Evolutionary conservation across 495 filamentous ascomycete genomes (phyloP).

Genomic region (Penicillium silybi): DNA sequence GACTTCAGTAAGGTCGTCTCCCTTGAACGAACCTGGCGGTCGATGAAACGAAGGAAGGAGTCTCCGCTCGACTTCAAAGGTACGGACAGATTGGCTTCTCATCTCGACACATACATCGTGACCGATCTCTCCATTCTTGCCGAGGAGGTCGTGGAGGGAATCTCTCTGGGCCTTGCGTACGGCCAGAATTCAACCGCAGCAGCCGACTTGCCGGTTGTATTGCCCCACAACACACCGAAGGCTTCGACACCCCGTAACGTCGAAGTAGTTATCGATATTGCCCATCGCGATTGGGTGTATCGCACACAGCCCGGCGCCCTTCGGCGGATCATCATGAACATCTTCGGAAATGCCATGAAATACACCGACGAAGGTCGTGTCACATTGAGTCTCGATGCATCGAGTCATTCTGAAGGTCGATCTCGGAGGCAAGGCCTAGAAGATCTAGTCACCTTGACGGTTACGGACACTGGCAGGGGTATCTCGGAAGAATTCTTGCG

Average conservation of each 20-base stretch:
- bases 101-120: conserved; percentile 46
- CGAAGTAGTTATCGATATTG: conserved; percentile 62
- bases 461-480: conserved; percentile 68
- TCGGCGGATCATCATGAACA: conserved; percentile 73
- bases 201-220: conserved; percentile 23
- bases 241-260: conserved; percentile 29
- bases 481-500: conserved; percentile 69
- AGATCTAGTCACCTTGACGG: conserved; percentile 46
- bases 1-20: conserved; percentile 70
- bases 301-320: conserved; percentile 67
- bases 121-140: conserved; percentile 40
- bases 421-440: conserved; percentile 31
- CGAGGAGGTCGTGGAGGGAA: conserved; percentile 51
- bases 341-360: conserved; percentile 81
- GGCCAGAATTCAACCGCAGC: conserved; percentile 30
- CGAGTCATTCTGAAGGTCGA: conserved; percentile 31
- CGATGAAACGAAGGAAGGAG: conserved; percentile 32
- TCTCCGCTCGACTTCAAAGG: conserved; percentile 28
- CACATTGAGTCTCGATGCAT: conserved; percentile 52
- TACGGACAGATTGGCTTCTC: conserved; percentile 29
- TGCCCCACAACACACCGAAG: conserved; percentile 9
- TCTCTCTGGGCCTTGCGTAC: conserved; percentile 48
- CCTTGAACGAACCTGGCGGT: conserved; percentile 43
- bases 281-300: conserved; percentile 58
- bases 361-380: conserved; percentile 68